Base-by-base conservation (phyloP, 306 rosid genomes). In the Prosopis cineraria region DNA sequence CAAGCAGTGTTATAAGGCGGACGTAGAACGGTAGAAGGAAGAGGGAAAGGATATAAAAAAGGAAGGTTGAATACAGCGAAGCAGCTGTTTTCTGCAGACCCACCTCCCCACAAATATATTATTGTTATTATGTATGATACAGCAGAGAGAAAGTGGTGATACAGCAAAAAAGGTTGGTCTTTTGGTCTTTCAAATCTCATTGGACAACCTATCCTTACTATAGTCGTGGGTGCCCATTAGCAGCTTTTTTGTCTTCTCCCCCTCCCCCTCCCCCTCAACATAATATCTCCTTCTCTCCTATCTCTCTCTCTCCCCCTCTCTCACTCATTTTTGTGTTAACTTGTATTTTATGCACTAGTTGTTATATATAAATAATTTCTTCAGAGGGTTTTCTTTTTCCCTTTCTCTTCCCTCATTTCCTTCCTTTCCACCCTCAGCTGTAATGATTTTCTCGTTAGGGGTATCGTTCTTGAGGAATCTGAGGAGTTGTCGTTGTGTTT, bases 61-160 rank as follows among this genome's bases (percentile, higher is more conserved):
- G 80, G 74, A 77, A 81, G 87, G 85, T 81, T 82, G 92, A 85
- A 78, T 85, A 84, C 89, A 87, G 88, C 85, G 87, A 89, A 83
- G 90, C 92, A 89, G 79, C 69, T 37, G 90, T 62, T 60, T 68
- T 31, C 75, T 78, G 79, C 73, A 82, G 90, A 82, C 82, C 88
- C 88, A 79, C 78, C 87, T 71, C 68, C 83, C 83, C 79, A 73
- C 75, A 77, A 73, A 78, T 39, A 74, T 36, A 62, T 33, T 60
- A 65, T 78, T 62, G 71, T 76, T 81, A 59, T 45, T 65, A 45
- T 66, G 43, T 40, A 58, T 78, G 37, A 36, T 53, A 71, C 65
- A 75, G 70, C 68, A 55, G 74, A 83, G 67, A 72, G 83, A 69
- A 78, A 83, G 76, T 41, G 78, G 65, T 83, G 84, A 78, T 76